Evolutionary conservation across 257 asterid genomes (phyloP).

Genomic region (Paraleonurus japonicus): DNA sequence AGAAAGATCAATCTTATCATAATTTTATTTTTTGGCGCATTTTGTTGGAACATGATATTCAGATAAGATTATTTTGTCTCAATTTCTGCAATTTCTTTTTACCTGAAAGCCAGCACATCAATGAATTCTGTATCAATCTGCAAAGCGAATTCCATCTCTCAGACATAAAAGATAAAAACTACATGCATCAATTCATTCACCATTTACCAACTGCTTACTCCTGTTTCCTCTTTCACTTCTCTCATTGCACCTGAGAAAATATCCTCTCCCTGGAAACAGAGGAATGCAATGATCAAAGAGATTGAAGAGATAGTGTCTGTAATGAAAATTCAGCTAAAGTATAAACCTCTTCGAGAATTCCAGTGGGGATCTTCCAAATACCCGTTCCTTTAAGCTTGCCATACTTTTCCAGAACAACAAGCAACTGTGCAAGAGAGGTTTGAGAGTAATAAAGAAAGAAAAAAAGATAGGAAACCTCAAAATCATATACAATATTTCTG

Average conservation of each 20-base stretch:
- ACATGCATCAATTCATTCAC: conserved; percentile 16
- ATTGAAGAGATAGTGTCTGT: background rate
- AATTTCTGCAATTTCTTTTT: background rate
- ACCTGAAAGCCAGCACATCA: conserved; percentile 46
- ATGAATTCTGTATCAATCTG: conserved; percentile 63
- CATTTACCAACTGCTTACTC: conserved; percentile 48
- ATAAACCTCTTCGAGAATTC: conserved; percentile 63
- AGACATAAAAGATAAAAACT: conserved; percentile 16
- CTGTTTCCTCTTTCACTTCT: conserved; percentile 85
- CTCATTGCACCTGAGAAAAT: conserved; percentile 59
- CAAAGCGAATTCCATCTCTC: conserved; percentile 23
- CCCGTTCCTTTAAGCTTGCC: conserved; percentile 56
- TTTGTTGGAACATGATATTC: background rate
- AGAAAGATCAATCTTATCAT: background rate
- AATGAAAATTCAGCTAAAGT: background rate
- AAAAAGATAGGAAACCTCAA: background rate
- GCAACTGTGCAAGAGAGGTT: conserved; percentile 47
- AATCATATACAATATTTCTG: background rate
- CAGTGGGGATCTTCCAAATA: conserved; percentile 82
- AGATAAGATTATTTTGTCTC: background rate
- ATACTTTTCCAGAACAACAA: conserved; percentile 67
- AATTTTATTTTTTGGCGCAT: background rate
- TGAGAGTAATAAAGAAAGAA: conserved; percentile 1
- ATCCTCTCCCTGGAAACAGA: conserved; percentile 63
- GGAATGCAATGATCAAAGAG: conserved; percentile 3